Percentiles rank a stretch among this genome's conserved stretches.
These are phyloP conservation scores for Brassica napus DNA, from an alignment of 345 rosid genomes.

Conservation along the genomic window DNA sequence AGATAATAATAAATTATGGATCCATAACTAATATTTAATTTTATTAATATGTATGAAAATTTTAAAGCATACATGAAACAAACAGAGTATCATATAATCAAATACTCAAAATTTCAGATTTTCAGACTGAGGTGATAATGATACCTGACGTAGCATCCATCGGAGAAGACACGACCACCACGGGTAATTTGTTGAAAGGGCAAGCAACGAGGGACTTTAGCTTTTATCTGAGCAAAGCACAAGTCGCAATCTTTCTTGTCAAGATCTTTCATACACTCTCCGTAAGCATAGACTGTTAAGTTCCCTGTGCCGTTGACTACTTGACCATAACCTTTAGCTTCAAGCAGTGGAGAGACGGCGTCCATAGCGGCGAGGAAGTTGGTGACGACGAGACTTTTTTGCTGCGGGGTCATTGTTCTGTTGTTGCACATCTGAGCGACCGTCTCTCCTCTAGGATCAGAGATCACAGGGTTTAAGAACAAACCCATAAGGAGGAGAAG, in stretches of 20 bases:
- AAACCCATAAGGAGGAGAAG: conserved; percentile 26
- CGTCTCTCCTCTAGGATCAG: conserved; percentile 73
- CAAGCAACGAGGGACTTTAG: conserved; percentile 61
- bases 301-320: conserved; percentile 49
- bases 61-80: no score
- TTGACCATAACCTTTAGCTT: conserved; percentile 44
- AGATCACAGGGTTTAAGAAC: conserved; percentile 38
- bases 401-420: conserved; percentile 47
- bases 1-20: no score
- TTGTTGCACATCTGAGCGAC: conserved; percentile 64
- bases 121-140: not conserved
- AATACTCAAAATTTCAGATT: not conserved
- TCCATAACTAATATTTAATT: no score
- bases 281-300: conserved; percentile 62
- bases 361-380: conserved; percentile 62
- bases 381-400: conserved; percentile 45
- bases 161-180: conserved; percentile 68
- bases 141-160: conserved; percentile 61
- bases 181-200: conserved; percentile 70
- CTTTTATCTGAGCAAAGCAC: conserved; percentile 77
- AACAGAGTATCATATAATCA: not conserved
- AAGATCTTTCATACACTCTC: conserved; percentile 85
- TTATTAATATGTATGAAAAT: not conserved
- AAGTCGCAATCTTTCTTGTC: conserved; percentile 63
- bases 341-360: conserved; percentile 45